phyloP scores from a whole-genome alignment of 129 eudicot genomes.

The Scalesia atractyloides region DNA sequence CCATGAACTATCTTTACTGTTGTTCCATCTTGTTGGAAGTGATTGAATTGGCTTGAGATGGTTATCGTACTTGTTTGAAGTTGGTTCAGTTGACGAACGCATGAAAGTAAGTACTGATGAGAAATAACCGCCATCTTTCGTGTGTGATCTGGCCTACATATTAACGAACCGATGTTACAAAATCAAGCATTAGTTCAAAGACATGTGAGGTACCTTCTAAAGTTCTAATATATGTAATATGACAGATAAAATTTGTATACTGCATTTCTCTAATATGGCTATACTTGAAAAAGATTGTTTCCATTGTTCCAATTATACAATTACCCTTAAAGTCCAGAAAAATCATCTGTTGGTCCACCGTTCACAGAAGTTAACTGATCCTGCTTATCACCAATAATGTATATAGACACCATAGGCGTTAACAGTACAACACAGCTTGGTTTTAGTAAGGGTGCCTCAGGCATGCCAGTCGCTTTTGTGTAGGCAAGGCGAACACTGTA shows the following conservation, averaged over 20 bases:
- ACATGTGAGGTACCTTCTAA: neutral
- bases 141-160: conserved; percentile 65
- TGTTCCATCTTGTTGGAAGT: conserved; percentile 62
- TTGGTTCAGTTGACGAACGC: conserved; percentile 51
- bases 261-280: neutral
- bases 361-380: neutral
- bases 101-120: conserved; percentile 57
- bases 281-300: neutral
- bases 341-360: neutral
- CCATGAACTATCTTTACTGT: conserved; percentile 38
- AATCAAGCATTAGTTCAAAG: conserved; percentile 16
- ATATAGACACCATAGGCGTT: neutral
- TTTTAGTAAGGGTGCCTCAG: too few species aligned
- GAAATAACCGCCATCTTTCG: conserved; percentile 50
- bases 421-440: neutral
- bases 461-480: too few species aligned
- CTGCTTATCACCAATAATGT: neutral
- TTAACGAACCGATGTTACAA: conserved; percentile 34
- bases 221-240: conserved; percentile 9
- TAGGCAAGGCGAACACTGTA: too few species aligned
- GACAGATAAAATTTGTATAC: neutral
- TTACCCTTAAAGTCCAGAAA: neutral
- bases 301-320: neutral
- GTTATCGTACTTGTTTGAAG: conserved; percentile 32
- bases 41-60: conserved; percentile 49